Evolutionary conservation across 2,329 filamentous ascomycete species (phyloP), one percentile per base, ranked within the genome.

Genomic region (Hypoxylon sp.): DNA sequence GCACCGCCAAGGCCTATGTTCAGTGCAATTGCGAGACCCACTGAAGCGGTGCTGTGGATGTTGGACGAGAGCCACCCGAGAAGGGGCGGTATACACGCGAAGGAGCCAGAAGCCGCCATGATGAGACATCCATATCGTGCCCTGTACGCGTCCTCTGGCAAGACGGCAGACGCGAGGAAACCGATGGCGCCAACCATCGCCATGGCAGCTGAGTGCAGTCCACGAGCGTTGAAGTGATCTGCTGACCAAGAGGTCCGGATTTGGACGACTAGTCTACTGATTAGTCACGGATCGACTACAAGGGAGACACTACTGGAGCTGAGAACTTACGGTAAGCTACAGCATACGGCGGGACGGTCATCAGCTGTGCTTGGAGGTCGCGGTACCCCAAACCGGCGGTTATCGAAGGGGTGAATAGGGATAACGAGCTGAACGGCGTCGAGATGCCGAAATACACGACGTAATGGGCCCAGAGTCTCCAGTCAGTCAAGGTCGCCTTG

Each of bases 61-160:
- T 92, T 92, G 38, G 85, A 87, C 7, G 86, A 87, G 2, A 91
- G 79, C 89, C 88, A 91, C 20, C 88, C 89, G 0, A 91, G 81
- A 24, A 92, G 80, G 0, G 89, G 88, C 0, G 90, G 89, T 44
- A 91, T 90, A 67, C 87, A 89, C 0, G 88, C 84, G 65, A 92
- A 92, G 0, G 89, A 81, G 0, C 90, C 89, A 1, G 85, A 84
- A 1, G 87, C 82, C 0, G 89, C 89, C 38, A 92, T 80, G 28
- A 91, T 89, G 8, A 92, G 82, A 64, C 88, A 90, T 32, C 87
- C 89, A 71, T 92, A 92, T 16, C 90, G 86, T 11, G 76, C 72
- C 12, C 81, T 70, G 70, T 89, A 91, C 2, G 86, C 81, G 32
- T 86, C 80, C 0, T 86, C 78, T 0, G 89, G 87, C 1, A 91